Evolutionary conservation across 1,284 basidiomycete genomes (phyloP).

Genomic region (Phlebopus sp.): DNA sequence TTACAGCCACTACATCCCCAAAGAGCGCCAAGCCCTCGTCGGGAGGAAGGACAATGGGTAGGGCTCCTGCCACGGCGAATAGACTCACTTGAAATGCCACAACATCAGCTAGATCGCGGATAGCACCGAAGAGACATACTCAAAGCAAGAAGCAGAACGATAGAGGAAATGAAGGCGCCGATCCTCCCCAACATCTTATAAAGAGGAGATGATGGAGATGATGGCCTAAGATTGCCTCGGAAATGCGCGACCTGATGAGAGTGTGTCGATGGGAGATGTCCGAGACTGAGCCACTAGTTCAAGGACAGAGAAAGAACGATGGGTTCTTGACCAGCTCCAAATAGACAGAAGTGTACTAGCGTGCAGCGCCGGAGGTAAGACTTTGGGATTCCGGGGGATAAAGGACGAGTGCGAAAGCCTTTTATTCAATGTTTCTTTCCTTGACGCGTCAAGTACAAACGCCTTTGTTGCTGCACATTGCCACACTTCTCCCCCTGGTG

Average conservation of each 20-base stretch:
- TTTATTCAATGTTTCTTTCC: not conserved
- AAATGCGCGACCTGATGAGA: not conserved
- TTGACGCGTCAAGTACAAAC: not conserved
- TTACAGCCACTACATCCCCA: conserved; percentile 9
- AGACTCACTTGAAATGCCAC: conserved; percentile 1
- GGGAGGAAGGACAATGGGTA: conserved; percentile 9
- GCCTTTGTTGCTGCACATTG: not conserved
- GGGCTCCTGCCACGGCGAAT: conserved; percentile 2
- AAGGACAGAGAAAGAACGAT: not conserved
- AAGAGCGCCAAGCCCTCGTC: conserved; percentile 6
- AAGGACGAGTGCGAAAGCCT: not conserved
- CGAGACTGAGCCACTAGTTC: not conserved
- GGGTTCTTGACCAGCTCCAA: not conserved
- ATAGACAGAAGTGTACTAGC: not conserved
- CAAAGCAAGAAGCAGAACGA: conserved; percentile 5
- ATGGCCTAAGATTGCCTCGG: not conserved
- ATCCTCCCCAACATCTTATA: conserved; percentile 5
- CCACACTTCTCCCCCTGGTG: not conserved
- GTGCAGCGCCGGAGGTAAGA: not conserved
- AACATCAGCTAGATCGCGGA: not conserved
- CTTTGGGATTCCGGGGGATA: conserved; percentile 1
- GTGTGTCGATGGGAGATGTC: not conserved
- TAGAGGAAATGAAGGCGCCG: not conserved
- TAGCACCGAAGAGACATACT: conserved; percentile 3
- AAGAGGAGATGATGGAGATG: not conserved